A percentile compares a stretch with the other conserved stretches of the same genome.
Evolutionary conservation across 1,139 yeast genomes (phyloP).

Genomic region (Hyphopichia pseudoburtonii): DNA sequence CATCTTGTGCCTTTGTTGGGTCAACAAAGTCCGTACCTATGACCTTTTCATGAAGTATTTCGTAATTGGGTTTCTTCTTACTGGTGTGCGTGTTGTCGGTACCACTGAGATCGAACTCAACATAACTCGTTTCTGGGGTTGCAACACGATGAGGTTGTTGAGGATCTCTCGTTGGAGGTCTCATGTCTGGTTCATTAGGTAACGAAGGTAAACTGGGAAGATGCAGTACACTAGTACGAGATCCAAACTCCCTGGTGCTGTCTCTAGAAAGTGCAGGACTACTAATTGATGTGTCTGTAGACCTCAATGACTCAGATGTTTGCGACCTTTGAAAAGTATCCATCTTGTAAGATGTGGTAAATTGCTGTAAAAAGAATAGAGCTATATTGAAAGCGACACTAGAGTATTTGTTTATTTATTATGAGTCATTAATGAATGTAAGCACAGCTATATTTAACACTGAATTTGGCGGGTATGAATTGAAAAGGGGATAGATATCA

Average conservation of each 20-base stretch:
- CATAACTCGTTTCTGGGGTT: conserved; percentile 19
- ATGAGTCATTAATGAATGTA: no score
- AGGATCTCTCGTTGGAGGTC: neutral
- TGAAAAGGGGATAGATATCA: no score
- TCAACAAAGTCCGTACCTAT: conserved; percentile 9
- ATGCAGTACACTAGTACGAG: conserved; percentile 17
- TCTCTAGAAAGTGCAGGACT: neutral
- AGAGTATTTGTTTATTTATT: no score
- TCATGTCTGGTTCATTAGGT: conserved; percentile 4
- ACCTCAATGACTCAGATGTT: conserved; percentile 2
- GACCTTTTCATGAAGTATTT: conserved; percentile 7
- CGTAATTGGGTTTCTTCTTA: conserved; percentile 2
- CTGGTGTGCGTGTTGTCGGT: conserved; percentile 5
- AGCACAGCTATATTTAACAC: no score
- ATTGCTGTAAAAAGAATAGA: no score
- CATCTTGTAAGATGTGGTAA: no score
- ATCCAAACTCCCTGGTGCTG: conserved; percentile 9
- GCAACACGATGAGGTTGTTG: conserved; percentile 4
- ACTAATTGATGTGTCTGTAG: conserved; percentile 2
- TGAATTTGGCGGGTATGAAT: no score
- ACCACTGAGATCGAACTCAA: conserved; percentile 35
- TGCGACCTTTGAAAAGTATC: neutral
- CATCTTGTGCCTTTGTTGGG: neutral
- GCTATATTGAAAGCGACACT: no score
- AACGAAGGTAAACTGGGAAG: conserved; percentile 21